Evolutionary conservation across 1,284 basidiomycete species (phyloP), one percentile per base, ranked within the genome.

Genomic region (Pholiota adiposa): DNA sequence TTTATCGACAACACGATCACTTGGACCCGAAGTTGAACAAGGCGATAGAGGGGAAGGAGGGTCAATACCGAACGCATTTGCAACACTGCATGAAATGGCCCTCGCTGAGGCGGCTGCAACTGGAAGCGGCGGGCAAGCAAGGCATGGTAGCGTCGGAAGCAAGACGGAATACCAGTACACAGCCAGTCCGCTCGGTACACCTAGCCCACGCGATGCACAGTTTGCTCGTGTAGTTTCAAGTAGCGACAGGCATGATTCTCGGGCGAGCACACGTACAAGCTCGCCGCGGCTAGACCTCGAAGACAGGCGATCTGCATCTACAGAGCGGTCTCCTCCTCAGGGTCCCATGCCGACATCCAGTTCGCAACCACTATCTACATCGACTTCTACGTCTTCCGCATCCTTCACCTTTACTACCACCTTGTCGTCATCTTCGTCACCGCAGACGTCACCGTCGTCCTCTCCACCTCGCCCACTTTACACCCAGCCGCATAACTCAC

Each of bases 191-290:
- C 34, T 36, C 16, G 58, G 12, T n/a, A 49, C 58, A 14, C 58
- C 56, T 2, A 58, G 49, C 40, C 29, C 54, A 19, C 54, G 21
- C 7, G 41, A 60, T 12, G 49, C 50, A 16, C 41, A 53, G 5
- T 51, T 58, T n/a, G n/a, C n/a, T n/a, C 27, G 33, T 6, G 51
- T 16, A 18, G 18, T 38, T 14, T 25, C 33, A 34, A 7, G 51
- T 19, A n/a, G 53, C 27, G 19, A 18, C 16, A 9, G 51, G n/a
- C 12, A 8, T 18, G 23, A 40, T 36, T 40, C 51, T 19, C n/a
- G n/a, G n/a, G n/a, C n/a, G n/a, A 41, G 40, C 21, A 14, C 54
- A 14, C 40, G 21, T 16, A 40, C 38, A 4, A 56, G 27, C 23
- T 40, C 48, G 33, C 41, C 53, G 21, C 53, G 41, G 9, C 21